Evolutionary conservation across 345 rosid species (phyloP).

Genomic region (Brassica napus): Da-Ae NC_063435.1:23210501-23211000

Average conservation of each 20-base stretch:
- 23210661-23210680: neutral
- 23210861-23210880: slow-evolving; percentile 8
- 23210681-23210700: slow-evolving; percentile 8
- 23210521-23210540: slow-evolving; percentile 81
- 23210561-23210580: slow-evolving; percentile 84
- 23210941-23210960: neutral
- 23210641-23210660: neutral
- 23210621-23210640: neutral
- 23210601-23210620: slow-evolving; percentile 64
- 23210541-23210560: slow-evolving; percentile 86
- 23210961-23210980: neutral
- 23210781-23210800: neutral
- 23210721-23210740: neutral
- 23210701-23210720: slow-evolving; percentile 22
- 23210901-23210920: slow-evolving; percentile 45
- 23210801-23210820: neutral
- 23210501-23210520: slow-evolving; percentile 80
- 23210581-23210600: slow-evolving; percentile 90
- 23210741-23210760: slow-evolving; percentile 16
- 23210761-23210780: neutral
- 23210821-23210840: neutral
- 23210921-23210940: slow-evolving; percentile 32
- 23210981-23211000: neutral
- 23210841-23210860: slow-evolving; percentile 19
- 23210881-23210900: slow-evolving; percentile 42